Evolutionary conservation across 176 grass and related monocot species (phyloP).

Genomic region (Triticum turgidum): DNA sequence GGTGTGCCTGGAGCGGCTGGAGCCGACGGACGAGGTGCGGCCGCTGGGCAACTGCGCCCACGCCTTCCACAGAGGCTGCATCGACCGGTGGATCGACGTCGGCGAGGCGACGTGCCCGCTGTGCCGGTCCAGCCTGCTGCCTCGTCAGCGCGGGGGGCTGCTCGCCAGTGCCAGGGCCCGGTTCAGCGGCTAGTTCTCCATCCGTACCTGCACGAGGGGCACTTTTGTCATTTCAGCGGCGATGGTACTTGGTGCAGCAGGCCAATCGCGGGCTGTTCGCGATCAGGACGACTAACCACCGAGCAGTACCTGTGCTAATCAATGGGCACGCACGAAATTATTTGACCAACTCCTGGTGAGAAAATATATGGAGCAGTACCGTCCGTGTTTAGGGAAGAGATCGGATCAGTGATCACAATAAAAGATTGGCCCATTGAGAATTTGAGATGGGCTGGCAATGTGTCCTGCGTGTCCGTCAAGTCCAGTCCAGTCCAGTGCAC

Average conservation of each 20-base stretch:
- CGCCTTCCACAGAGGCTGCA: conserved; percentile 67
- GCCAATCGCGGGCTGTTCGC: conserved; percentile 16
- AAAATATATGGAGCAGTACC: neutral
- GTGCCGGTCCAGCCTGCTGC: conserved; percentile 60
- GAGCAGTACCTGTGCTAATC: neutral
- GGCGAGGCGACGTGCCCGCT: conserved; percentile 67
- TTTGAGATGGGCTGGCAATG: neutral
- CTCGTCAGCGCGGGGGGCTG: conserved; percentile 16
- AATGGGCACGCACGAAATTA: neutral
- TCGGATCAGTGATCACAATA: neutral
- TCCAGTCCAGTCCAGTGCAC: neutral
- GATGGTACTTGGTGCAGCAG: neutral
- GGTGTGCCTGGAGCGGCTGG: conserved; percentile 75
- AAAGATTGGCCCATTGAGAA: neutral
- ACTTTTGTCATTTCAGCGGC: neutral
- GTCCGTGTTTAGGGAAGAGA: neutral
- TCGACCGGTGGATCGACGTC: conserved; percentile 79
- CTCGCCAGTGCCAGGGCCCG: conserved; percentile 13
- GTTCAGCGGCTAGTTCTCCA: neutral
- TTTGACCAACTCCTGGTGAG: neutral
- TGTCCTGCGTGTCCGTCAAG: neutral
- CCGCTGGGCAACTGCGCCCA: conserved; percentile 71
- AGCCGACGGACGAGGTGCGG: conserved; percentile 53
- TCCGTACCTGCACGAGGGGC: neutral
- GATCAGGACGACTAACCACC: conserved; percentile 44